Evolutionary conservation across 2,329 filamentous ascomycete genomes (phyloP), one percentile per base, ranked within the genome.

Genomic region (Cladophialophora psammophila): DNA sequence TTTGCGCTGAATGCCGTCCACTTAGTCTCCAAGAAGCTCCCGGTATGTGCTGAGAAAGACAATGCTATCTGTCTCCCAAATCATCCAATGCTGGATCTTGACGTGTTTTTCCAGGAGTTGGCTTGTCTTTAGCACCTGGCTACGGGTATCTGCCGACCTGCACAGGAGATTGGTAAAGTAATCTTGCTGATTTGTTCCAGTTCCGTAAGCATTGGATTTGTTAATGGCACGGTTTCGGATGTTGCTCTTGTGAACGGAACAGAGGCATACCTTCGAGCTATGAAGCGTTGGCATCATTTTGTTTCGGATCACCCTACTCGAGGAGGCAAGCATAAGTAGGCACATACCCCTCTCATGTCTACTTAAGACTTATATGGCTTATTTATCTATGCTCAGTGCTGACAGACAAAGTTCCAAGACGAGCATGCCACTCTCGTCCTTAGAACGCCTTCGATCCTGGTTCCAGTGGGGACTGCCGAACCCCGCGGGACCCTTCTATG

Each of bases 21-120:
- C 52, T 55, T 35, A 20, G 52, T 55, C 52, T 55, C 52, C 52
- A 55, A 55, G 52, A 55, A 55, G 52, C 52, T 55, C 26, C 52
- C 20, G 52, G 52, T 55, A 35, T 15, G 52, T 55, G 20, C 20
- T 32, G 42, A 48, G 15, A 48, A 48, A 15, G 42, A 48, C 13
- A 48, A 48, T 48, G 42, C 42, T 20, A 4, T 48, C 42, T 48
- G 42, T 35, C 42, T 48, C 42, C 18, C 42, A 48, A 20, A 48
- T 20, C 42, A 48, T 48, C 15, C 18, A 48, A n/a, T 48, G 42
- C 42, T 48, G 42, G 13, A 48, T 48, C 42, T 48, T 48, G 42
- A 48, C 42, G 42, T 48, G 42, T 48, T 48, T 20, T 48, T 48
- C 13, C 42, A n/a, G 42, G 42, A 48, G 42, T 48, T n/a, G 42